These are phyloP conservation scores for Pisolithus microcarpus DNA, from an alignment of 768 basidiomycete genomes.

Conservation along the genomic window DNA sequence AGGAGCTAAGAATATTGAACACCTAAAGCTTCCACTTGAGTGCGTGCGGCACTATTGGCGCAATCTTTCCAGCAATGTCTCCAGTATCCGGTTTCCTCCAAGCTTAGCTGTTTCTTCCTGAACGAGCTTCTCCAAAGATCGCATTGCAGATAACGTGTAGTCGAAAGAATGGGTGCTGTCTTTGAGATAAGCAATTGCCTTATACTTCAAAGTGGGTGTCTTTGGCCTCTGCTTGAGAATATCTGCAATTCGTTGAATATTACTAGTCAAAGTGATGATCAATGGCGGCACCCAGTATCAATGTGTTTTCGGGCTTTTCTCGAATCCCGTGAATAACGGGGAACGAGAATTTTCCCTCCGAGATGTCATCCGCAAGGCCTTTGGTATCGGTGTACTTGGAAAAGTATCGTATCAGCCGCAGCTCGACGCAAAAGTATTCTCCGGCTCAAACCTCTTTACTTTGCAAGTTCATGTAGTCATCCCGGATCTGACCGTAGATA, in stretches of 20 bases:
- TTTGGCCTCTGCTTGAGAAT: constrained; percentile 81
- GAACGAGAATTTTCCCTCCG: constrained; percentile 94
- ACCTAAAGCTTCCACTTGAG: not conserved
- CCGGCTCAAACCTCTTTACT: constrained; percentile 50
- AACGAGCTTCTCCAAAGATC: constrained; percentile 24
- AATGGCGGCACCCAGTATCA: constrained; percentile 61
- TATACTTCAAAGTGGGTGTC: constrained; percentile 68
- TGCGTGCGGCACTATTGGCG: not conserved
- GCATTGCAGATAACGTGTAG: constrained; percentile 62
- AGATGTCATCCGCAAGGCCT: constrained; percentile 85
- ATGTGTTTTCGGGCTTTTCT: constrained; percentile 62
- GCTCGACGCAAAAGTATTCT: not conserved
- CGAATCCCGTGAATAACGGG: constrained; percentile 86
- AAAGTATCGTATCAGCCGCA: not conserved
- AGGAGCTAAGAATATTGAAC: not conserved
- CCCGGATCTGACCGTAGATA: constrained; percentile 84
- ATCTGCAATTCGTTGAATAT: constrained; percentile 37
- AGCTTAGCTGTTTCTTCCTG: constrained; percentile 56
- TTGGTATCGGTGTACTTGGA: constrained; percentile 73
- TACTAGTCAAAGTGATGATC: not conserved
- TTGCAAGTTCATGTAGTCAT: constrained; percentile 89
- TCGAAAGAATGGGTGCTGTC: constrained; percentile 68
- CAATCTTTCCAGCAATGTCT: constrained; percentile 47
- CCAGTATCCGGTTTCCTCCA: constrained; percentile 64
- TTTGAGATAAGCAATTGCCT: constrained; percentile 70